phyloP scores from a whole-genome alignment of 352 stramenopile species.

The Globisporangium uncinulatum region DNA sequence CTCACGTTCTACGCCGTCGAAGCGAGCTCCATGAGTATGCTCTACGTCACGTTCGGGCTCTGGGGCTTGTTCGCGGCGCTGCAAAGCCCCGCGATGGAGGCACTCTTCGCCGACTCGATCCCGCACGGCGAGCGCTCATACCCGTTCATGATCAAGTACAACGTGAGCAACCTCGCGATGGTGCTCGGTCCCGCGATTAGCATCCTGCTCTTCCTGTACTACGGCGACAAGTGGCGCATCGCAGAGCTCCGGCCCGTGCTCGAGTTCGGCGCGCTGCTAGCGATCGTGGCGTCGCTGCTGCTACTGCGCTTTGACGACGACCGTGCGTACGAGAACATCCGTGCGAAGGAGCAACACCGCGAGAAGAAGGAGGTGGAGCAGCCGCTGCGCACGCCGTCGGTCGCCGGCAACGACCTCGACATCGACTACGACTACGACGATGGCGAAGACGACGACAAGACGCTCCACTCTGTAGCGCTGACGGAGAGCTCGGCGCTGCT shows the following conservation, averaged over 20 bases:
- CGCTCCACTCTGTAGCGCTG: not conserved
- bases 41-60: constrained; percentile 62
- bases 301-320: constrained; percentile 83
- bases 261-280: constrained; percentile 52
- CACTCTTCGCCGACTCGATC: constrained; percentile 84
- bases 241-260: constrained; percentile 58
- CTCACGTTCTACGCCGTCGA: constrained; percentile 41
- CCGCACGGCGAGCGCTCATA: constrained; percentile 53
- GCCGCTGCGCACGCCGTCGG: constrained; percentile 51
- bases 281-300: constrained; percentile 42
- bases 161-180: constrained; percentile 43
- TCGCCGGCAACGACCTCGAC: constrained; percentile 52
- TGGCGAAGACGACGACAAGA: constrained; percentile 15
- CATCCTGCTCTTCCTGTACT: constrained; percentile 62
- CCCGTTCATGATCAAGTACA: constrained; percentile 74
- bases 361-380: constrained; percentile 16
- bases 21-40: constrained; percentile 29
- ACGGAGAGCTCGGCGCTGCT: constrained; percentile 1
- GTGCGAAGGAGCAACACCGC: not conserved
- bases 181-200: constrained; percentile 48
- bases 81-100: constrained; percentile 67
- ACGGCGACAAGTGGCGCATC: constrained; percentile 73
- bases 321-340: constrained; percentile 43
- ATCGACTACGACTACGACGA: constrained; percentile 73
- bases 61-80: constrained; percentile 79